phyloP scores from a whole-genome alignment of 306 rosid species.

The Prunus dulcis region DNA sequence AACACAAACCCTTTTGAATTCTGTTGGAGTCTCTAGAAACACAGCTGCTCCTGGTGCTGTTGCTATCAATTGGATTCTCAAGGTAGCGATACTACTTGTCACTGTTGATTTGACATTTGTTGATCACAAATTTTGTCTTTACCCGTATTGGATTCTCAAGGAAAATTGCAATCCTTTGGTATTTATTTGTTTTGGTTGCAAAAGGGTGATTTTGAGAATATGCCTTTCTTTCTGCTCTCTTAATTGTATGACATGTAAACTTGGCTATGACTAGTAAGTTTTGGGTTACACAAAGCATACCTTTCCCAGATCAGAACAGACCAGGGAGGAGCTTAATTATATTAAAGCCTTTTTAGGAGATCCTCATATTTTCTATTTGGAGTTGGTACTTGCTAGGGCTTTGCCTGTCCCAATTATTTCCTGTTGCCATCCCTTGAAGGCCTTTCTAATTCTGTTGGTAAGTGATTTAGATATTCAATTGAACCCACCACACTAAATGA shows the following conservation, averaged over 20 bases:
- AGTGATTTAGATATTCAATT: neutral
- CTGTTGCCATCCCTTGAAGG: neutral
- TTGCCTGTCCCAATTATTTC: neutral
- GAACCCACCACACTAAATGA: neutral
- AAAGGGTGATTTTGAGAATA: neutral
- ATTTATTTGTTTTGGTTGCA: neutral
- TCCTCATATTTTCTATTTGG: neutral
- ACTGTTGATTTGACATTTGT: neutral
- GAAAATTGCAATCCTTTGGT: neutral
- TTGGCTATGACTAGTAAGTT: neutral
- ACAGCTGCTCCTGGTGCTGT: conserved; percentile 76
- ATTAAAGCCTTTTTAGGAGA: neutral
- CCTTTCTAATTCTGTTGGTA: neutral
- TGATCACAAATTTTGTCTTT: neutral
- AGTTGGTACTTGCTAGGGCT: no score
- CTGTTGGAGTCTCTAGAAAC: conserved; percentile 83
- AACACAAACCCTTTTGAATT: conserved; percentile 80
- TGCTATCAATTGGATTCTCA: conserved; percentile 97
- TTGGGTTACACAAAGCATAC: neutral
- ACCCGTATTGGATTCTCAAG: neutral
- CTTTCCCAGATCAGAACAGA: neutral
- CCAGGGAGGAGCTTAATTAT: neutral
- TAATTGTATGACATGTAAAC: neutral
- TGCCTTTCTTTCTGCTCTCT: neutral
- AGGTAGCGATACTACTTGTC: conserved; percentile 37